phyloP scores from a whole-genome alignment of 2,329 filamentous ascomycete species.

The Geosmithia putterillii region DNA sequence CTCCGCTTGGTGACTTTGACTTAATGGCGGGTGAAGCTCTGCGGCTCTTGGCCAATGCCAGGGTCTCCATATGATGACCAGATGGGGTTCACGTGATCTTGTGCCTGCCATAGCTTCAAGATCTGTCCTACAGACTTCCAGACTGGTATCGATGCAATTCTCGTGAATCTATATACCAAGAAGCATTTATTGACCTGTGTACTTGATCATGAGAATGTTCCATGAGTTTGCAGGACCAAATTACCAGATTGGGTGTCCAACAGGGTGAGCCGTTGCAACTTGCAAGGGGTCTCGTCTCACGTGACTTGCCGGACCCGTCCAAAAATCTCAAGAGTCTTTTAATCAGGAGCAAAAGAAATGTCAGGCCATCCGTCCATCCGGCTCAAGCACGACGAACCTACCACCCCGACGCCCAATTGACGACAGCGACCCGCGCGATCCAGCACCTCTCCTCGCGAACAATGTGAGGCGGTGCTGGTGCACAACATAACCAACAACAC shows the following conservation, averaged over 20 bases:
- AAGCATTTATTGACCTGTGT: too few species aligned
- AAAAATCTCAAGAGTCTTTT: background rate
- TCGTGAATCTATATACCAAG: too few species aligned
- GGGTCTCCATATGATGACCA: background rate
- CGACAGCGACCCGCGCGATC: background rate
- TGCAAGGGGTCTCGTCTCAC: background rate
- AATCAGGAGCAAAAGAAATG: background rate
- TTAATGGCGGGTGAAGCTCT: background rate
- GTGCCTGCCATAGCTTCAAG: background rate
- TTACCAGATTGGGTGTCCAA: background rate
- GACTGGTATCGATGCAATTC: background rate
- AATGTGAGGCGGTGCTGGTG: background rate
- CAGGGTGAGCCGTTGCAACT: background rate
- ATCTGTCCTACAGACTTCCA: background rate
- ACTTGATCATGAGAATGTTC: background rate
- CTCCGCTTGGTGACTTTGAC: too few species aligned
- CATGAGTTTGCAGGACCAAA: background rate
- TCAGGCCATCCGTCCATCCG: background rate
- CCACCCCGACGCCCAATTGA: slow-evolving; percentile 3
- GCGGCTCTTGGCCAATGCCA: background rate
- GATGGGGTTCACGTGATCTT: background rate
- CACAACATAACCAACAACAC: background rate
- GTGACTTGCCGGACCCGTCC: background rate
- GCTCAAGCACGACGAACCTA: background rate
- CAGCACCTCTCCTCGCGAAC: background rate